Percentiles rank a stretch among this genome's conserved stretches.
These are phyloP conservation scores for Glycine tomentella DNA, from an alignment of 306 rosid genomes.

Conservation along the genomic window DNA sequence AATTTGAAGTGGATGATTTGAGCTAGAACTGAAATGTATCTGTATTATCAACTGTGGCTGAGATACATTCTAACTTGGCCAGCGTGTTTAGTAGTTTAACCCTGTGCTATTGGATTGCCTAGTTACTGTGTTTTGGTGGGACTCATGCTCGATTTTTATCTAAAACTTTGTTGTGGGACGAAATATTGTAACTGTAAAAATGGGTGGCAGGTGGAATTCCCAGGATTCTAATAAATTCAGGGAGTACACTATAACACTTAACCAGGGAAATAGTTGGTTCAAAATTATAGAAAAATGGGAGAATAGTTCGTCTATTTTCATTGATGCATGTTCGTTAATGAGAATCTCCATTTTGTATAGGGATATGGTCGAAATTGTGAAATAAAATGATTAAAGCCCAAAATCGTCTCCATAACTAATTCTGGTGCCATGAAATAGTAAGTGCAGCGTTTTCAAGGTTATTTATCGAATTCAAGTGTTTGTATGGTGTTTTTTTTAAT, in stretches of 20 bases:
- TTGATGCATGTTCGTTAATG: background rate
- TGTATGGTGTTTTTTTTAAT: background rate
- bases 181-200: background rate
- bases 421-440: background rate
- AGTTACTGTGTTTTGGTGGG: background rate
- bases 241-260: no score
- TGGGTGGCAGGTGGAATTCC: background rate
- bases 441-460: background rate
- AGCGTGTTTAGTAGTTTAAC: background rate
- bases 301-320: background rate
- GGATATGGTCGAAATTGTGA: background rate
- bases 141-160: background rate
- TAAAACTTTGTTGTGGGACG: background rate
- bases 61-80: conserved; percentile 7
- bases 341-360: background rate
- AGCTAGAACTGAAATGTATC: conserved; percentile 7
- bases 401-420: background rate
- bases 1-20: conserved; percentile 18
- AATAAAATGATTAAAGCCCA: background rate
- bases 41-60: background rate
- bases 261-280: background rate
- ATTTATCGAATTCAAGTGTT: background rate
- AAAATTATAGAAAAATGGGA: background rate
- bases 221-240: background rate
- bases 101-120: conserved; percentile 4